Percentiles rank a stretch among this genome's conserved stretches.
Evolutionary conservation across 495 filamentous ascomycete species (phyloP).

Genomic region (Podospora sp.): DNA sequence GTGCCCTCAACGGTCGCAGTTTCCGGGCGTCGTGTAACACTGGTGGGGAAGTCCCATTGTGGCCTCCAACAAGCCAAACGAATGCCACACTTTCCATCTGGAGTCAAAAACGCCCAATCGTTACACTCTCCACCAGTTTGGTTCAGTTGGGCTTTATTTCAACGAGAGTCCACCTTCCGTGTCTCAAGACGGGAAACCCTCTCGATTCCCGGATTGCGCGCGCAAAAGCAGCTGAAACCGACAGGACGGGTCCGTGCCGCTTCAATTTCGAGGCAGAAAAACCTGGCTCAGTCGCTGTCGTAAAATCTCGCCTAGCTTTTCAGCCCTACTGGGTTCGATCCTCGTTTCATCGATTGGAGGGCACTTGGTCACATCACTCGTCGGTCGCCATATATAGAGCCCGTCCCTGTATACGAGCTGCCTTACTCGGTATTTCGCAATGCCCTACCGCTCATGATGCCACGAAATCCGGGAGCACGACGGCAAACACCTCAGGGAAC

Average conservation of each 20-base stretch:
- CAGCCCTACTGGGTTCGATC: slow-evolving; percentile 12
- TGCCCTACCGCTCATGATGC: not conserved
- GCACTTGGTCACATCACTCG: not conserved
- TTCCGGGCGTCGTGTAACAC: no score
- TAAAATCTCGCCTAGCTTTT: not conserved
- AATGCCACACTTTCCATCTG: no score
- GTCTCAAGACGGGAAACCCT: no score
- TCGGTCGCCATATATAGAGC: not conserved
- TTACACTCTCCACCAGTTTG: no score
- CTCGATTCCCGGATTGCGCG: not conserved
- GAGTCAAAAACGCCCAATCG: no score
- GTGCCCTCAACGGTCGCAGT: no score
- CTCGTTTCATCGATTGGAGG: not conserved
- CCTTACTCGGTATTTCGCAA: not conserved
- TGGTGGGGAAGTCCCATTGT: no score
- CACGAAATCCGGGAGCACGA: not conserved
- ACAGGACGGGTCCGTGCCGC: not conserved
- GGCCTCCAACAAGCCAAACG: no score
- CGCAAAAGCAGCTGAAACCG: not conserved
- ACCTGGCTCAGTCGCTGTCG: not conserved
- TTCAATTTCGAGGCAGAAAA: not conserved
- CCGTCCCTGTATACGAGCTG: not conserved
- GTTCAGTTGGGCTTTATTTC: no score
- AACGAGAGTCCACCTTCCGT: no score
- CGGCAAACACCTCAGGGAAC: not conserved